These are phyloP conservation scores for Aspergillus sp. DNA, from an alignment of 2,329 filamentous ascomycete species.

Conservation along the genomic window DNA sequence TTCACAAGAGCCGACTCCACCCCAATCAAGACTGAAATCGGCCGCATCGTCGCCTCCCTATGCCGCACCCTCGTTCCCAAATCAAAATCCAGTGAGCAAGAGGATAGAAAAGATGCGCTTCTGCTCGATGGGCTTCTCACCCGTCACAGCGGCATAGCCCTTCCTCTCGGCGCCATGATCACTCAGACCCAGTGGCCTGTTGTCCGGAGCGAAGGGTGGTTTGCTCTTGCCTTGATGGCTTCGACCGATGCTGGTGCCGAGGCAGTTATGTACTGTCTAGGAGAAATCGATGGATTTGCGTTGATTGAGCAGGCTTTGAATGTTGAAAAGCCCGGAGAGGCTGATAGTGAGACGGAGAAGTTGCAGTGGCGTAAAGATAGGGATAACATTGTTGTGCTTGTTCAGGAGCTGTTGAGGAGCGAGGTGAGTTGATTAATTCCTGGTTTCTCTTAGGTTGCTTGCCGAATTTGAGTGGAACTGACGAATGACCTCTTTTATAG, in stretches of 20 bases:
- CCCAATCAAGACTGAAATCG: constrained; percentile 53
- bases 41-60: constrained; percentile 51
- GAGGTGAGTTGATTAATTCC: constrained; percentile 35
- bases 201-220: constrained; percentile 54
- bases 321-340: constrained; percentile 21
- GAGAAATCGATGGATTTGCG: constrained; percentile 39
- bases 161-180: constrained; percentile 49
- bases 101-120: constrained; percentile 21
- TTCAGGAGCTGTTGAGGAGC: constrained; percentile 44
- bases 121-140: constrained; percentile 42
- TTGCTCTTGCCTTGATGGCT: constrained; percentile 53
- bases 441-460: neutral
- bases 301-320: constrained; percentile 40
- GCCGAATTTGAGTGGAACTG: neutral
- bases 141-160: constrained; percentile 41
- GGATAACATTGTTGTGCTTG: constrained; percentile 46
- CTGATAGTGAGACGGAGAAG: constrained; percentile 29
- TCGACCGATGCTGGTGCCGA: constrained; percentile 37
- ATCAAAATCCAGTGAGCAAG: constrained; percentile 30
- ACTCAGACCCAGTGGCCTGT: constrained; percentile 53
- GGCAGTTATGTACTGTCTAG: constrained; percentile 41
- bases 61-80: constrained; percentile 45
- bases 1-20: constrained; percentile 49
- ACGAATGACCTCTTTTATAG: constrained; percentile 25
- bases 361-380: constrained; percentile 42